Conservation (phyloP, 2,329 filamentous ascomycete species). For the Penicillium expansum region DNA sequence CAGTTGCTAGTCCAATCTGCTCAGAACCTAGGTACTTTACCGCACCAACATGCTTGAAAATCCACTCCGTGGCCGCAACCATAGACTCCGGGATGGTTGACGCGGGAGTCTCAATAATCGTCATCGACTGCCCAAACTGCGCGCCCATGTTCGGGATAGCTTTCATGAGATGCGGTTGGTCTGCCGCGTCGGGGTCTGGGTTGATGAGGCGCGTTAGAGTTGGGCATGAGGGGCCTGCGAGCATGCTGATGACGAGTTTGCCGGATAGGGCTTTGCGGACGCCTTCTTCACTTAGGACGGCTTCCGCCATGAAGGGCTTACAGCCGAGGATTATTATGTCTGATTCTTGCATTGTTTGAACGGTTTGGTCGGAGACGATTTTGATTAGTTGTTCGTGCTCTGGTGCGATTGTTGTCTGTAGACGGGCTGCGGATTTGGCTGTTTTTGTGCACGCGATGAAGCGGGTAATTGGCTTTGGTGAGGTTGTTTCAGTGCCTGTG, state of each 20-base stretch:
- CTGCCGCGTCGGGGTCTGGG: not conserved
- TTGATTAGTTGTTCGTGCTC: constrained; percentile 32
- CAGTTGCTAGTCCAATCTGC: constrained; percentile 56
- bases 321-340: constrained; percentile 47
- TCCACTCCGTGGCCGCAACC: constrained; percentile 33
- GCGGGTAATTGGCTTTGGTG: constrained; percentile 10
- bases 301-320: constrained; percentile 46
- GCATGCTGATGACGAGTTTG: constrained; percentile 52
- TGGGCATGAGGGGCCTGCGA: constrained; percentile 46
- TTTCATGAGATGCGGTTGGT: constrained; percentile 33
- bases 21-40: constrained; percentile 51
- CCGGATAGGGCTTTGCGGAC: constrained; percentile 40
- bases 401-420: constrained; percentile 29
- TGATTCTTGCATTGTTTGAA: constrained; percentile 35
- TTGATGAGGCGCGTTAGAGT: constrained; percentile 18
- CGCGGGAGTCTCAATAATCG: constrained; percentile 50
- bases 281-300: constrained; percentile 37
- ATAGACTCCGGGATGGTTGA: constrained; percentile 44
- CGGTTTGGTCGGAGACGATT: constrained; percentile 35
- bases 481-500: not conserved
- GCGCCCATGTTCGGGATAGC: constrained; percentile 49
- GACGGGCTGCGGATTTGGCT: constrained; percentile 33
- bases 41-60: constrained; percentile 53
- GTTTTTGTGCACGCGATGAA: constrained; percentile 46
- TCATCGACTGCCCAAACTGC: constrained; percentile 45